Base-by-base conservation (phyloP, 2,329 filamentous ascomycete genomes). In the Aspergillus texensis region DNA sequence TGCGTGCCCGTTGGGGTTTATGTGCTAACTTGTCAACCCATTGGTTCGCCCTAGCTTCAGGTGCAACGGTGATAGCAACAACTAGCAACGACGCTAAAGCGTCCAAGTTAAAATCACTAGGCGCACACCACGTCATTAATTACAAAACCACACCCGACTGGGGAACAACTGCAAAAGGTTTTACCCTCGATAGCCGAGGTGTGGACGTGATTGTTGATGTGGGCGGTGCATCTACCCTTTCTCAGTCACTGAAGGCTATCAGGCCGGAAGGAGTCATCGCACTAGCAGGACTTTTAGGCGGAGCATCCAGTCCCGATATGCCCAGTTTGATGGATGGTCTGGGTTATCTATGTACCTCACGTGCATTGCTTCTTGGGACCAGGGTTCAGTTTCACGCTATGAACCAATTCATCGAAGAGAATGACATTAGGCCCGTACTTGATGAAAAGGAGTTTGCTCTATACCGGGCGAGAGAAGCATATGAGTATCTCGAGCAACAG, bases 41-140 rank as follows among this genome's bases (percentile, higher is more conserved):
- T 45, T 60, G 62, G 60, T 69, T 81, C 56, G 79, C 79, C 45
- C 70, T 74, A 62, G 84, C 85, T 0, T 81, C 81, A 0, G 86
- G 85, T 32, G 86, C 85, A 0, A 80, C 73, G 8, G 85, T 88
- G 57, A 86, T 88, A 60, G 83, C 86, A 0, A 88, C 86, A 0
- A 88, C 85, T 0, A 85, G 83, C 1, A 83, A 81, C 0, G 70
- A 75, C 0, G 75, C 76, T 2, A 88, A 88, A 72, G 81, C 75
- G 4, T 78, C 82, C 32, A 72, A 73, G 32, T 78, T 88, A 16
- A 84, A 83, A 74, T 76, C 80, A 65, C 75, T 85, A 10, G 86
- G 86, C 41, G 85, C 84, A 0, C 80, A 85, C 67, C 81, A 87
- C 66, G 79, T 88, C 57, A 79, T 88, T 71, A 87, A 88, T 78